Evolutionary conservation across 2,329 filamentous ascomycete species (phyloP), one percentile per base, ranked within the genome.

Genomic region (Helminthosporium solani): DNA sequence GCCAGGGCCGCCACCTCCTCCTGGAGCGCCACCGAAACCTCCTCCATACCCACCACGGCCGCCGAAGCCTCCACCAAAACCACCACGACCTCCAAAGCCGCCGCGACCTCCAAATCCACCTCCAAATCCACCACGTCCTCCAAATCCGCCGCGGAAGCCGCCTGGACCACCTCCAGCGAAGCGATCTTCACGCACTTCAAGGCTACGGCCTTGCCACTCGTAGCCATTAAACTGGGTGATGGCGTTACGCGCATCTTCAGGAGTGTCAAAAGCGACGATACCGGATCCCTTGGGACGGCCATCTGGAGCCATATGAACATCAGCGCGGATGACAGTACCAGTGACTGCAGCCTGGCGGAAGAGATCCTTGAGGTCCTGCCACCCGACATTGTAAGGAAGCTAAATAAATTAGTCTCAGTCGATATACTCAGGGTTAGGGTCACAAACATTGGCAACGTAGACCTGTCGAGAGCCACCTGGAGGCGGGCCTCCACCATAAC

Each of bases 141-240:
- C 66, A 23, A 69, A 69, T 31, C 58, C 61, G 42, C 65, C 67
- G 20, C 70, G 70, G 39, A 68, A 62, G 49, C 62, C 67, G 20
- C 70, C 63, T 36, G 69, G 66, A 19, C 70, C 69, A 18, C 70
- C 70, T 31, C 69, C 69, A 40, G 94, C 94, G 68, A 91, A 99
- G 47, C 94, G 87, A 67, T 99, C 94, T 73, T 97, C 92, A 53
- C 94, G 90, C 53, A 99, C 94, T 71, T 99, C 94, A 40, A 99
- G 83, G 42, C 85, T 77, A 47, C 94, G 87, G 9, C 94, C 94
- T 71, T 97, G 92, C 94, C 94, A 99, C 55, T 99, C 94, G 69
- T 96, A 97, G 48, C 94, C 94, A 68, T 97, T 96, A 79, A 97
- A 99, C 60, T 96, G 91, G 66, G 90, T 85, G 56, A 99, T 99